phyloP scores from a whole-genome alignment of 1,284 basidiomycete genomes.

The Naganishia sp. region DNA sequence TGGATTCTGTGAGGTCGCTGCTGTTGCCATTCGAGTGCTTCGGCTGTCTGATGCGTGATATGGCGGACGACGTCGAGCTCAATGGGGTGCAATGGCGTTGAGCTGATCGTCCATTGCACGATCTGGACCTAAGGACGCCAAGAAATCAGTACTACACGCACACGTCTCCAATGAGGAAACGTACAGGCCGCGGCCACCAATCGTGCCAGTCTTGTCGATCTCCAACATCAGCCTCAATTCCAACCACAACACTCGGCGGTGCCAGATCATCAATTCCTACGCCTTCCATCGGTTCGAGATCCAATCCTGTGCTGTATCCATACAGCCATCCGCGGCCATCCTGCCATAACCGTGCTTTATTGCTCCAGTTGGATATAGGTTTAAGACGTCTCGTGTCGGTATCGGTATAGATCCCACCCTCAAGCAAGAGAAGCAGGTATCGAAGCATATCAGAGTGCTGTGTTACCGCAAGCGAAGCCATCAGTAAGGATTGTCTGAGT shows the following conservation, averaged over 20 bases:
- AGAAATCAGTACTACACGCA: not conserved
- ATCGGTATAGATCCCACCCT: constrained; percentile 54
- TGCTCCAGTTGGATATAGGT: constrained; percentile 46
- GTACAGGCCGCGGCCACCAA: constrained; percentile 53
- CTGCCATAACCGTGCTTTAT: constrained; percentile 39
- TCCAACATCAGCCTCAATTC: constrained; percentile 55
- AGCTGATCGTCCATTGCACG: constrained; percentile 55
- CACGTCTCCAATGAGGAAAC: constrained; percentile 42
- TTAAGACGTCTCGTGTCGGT: constrained; percentile 51
- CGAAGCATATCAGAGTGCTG: constrained; percentile 48
- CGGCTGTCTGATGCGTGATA: constrained; percentile 42
- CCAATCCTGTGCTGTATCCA: constrained; percentile 29
- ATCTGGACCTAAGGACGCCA: constrained; percentile 48
- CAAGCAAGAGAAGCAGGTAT: constrained; percentile 50
- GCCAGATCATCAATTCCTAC: constrained; percentile 30
- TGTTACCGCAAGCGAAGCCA: not conserved
- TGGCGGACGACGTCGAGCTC: constrained; percentile 29
- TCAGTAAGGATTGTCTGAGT: constrained; percentile 24
- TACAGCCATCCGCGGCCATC: constrained; percentile 48
- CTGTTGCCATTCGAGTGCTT: constrained; percentile 45
- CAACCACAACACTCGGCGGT: constrained; percentile 49
- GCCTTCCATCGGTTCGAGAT: not conserved
- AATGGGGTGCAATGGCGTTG: constrained; percentile 37
- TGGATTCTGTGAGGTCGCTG: constrained; percentile 35
- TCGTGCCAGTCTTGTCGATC: constrained; percentile 51